Evolutionary conservation across 768 basidiomycete genomes (phyloP).

Genomic region (Leucocoprinus sp.): DNA sequence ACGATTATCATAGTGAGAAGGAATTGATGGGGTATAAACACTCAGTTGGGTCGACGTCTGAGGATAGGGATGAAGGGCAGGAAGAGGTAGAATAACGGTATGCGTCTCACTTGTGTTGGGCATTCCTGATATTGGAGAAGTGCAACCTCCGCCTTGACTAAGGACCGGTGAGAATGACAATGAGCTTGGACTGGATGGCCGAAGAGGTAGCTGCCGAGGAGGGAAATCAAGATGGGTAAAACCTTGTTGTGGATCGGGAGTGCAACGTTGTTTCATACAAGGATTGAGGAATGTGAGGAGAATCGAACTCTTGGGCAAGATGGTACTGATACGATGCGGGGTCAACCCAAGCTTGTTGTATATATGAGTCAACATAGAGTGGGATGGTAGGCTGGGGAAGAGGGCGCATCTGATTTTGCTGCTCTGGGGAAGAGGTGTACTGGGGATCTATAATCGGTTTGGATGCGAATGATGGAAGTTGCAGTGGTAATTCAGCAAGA

Average conservation of each 20-base stretch:
- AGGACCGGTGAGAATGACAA: neutral
- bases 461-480: neutral
- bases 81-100: neutral
- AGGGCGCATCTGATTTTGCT: neutral
- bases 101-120: slow-evolving; percentile 16
- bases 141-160: neutral
- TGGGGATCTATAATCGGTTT: slow-evolving; percentile 6
- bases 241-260: neutral
- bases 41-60: neutral
- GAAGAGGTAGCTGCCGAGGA: slow-evolving; percentile 16
- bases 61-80: neutral
- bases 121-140: slow-evolving; percentile 24
- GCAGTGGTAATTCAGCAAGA: slow-evolving; percentile 27
- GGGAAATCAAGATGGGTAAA: slow-evolving; percentile 6
- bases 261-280: neutral
- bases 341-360: slow-evolving; percentile 43
- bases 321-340: slow-evolving; percentile 18
- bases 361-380: slow-evolving; percentile 25
- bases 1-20: neutral
- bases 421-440: slow-evolving; percentile 1
- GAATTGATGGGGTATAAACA: neutral
- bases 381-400: slow-evolving; percentile 14
- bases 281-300: neutral
- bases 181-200: slow-evolving; percentile 44
- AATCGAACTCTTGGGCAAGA: neutral